Evolutionary conservation across 2,329 filamentous ascomycete genomes (phyloP).

Genomic region (Ascochyta pisi): DNA sequence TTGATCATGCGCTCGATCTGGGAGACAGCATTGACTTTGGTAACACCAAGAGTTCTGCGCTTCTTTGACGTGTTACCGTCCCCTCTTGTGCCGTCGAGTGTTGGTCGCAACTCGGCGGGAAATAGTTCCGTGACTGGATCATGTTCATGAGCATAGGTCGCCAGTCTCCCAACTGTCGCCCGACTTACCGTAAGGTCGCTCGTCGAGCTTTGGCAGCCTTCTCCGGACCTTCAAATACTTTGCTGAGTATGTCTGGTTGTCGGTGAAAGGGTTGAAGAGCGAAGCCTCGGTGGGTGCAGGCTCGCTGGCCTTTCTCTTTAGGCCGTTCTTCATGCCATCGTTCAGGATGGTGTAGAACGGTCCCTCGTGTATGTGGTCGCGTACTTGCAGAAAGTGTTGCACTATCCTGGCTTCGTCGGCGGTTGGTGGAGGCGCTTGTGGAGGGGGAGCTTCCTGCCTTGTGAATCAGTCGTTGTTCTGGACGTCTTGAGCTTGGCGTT

Average conservation of each 20-base stretch:
- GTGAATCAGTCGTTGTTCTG: constrained; percentile 29
- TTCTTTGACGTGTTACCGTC: constrained; percentile 36
- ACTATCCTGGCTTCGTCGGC: constrained; percentile 56
- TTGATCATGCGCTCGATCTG: constrained; percentile 50
- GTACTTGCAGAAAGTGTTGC: constrained; percentile 59
- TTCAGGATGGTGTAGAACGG: constrained; percentile 65
- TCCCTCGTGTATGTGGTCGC: constrained; percentile 64
- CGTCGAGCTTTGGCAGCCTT: constrained; percentile 61
- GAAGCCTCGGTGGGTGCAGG: constrained; percentile 47
- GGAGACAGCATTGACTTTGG: constrained; percentile 40
- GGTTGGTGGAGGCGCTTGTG: constrained; percentile 50
- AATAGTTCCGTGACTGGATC: constrained; percentile 62
- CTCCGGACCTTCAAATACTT: constrained; percentile 65
- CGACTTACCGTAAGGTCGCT: constrained; percentile 61
- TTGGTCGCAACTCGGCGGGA: constrained; percentile 63
- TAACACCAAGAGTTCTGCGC: constrained; percentile 43
- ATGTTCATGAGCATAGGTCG: constrained; percentile 8
- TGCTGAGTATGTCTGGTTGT: constrained; percentile 66
- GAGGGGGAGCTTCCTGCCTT: constrained; percentile 42
- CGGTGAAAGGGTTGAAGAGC: constrained; percentile 66
- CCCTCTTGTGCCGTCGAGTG: constrained; percentile 52
- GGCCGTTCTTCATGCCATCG: constrained; percentile 53
- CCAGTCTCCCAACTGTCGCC: neutral
- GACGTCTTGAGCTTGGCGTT: constrained; percentile 4
- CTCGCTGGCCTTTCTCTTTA: constrained; percentile 47